phyloP scores from a whole-genome alignment of 2,329 filamentous ascomycete genomes.

The Pseudocercospora crystallina region DNA sequence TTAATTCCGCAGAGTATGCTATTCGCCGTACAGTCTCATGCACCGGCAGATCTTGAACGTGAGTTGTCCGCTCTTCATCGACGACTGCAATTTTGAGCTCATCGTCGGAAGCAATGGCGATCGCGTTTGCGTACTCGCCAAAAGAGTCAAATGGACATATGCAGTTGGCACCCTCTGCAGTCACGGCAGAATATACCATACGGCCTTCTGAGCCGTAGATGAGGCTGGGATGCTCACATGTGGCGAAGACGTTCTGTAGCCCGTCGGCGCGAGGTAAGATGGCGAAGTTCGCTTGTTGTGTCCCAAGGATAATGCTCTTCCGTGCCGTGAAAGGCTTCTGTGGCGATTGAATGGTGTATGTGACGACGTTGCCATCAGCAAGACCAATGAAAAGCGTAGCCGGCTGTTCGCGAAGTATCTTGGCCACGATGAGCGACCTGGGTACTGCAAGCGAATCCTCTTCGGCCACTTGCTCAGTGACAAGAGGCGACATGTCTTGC shows the following conservation, averaged over 20 bases:
- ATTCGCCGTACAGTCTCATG: conserved; percentile 82
- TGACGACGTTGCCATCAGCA: conserved; percentile 88
- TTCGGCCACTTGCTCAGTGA: conserved; percentile 57
- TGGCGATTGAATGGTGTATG: conserved; percentile 67
- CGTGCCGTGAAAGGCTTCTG: conserved; percentile 67
- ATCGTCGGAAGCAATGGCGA: conserved; percentile 70
- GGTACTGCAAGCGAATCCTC: conserved; percentile 75
- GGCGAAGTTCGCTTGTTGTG: conserved; percentile 78
- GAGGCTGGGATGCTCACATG: conserved; percentile 88
- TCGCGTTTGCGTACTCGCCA: conserved; percentile 74
- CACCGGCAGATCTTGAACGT: conserved; percentile 77
- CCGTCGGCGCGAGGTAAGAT: conserved; percentile 68
- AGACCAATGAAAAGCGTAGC: conserved; percentile 85
- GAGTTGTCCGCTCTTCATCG: conserved; percentile 81
- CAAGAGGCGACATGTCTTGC: conserved; percentile 62
- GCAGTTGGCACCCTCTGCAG: conserved; percentile 77
- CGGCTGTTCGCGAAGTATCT: conserved; percentile 65
- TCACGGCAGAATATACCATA: conserved; percentile 90
- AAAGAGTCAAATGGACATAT: conserved; percentile 77
- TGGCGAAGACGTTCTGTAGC: conserved; percentile 82
- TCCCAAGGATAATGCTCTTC: conserved; percentile 82
- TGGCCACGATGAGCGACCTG: conserved; percentile 74
- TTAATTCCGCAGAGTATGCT: conserved; percentile 76
- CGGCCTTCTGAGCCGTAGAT: conserved; percentile 88
- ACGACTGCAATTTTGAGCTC: conserved; percentile 78